Evolutionary conservation across 2,329 filamentous ascomycete genomes (phyloP).

Genomic region (Colletotrichum sp.): DNA sequence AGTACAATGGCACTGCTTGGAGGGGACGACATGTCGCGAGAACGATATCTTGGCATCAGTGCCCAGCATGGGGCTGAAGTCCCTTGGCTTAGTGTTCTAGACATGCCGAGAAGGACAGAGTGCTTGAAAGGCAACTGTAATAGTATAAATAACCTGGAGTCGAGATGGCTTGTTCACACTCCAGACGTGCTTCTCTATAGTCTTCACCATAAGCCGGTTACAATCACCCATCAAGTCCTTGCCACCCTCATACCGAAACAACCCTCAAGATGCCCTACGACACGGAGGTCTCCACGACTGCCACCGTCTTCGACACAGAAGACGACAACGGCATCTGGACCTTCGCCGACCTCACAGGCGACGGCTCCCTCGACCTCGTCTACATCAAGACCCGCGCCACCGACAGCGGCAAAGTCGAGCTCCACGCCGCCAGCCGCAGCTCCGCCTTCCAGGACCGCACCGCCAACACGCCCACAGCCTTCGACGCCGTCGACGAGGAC

Average conservation of each 20-base stretch:
- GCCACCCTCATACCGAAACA: background rate
- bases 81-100: background rate
- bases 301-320: background rate
- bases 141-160: background rate
- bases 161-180: background rate
- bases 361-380: background rate
- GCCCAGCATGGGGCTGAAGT: background rate
- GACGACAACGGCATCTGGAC: background rate
- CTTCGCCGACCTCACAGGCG: background rate
- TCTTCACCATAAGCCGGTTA: background rate
- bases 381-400: background rate
- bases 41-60: background rate
- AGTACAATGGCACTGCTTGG: rapidly evolving
- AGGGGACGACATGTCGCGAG: background rate
- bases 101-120: background rate
- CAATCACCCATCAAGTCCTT: background rate
- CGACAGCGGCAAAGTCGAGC: background rate
- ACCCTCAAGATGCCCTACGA: background rate
- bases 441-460: background rate
- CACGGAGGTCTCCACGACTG: rapidly evolving
- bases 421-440: background rate
- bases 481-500: background rate
- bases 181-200: background rate
- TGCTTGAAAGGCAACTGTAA: background rate
- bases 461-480: background rate